A percentile compares a stretch with the other conserved stretches of the same genome.
These are phyloP conservation scores for Eragrostis tef DNA, from an alignment of 202 grass and related monocot genomes.

Conservation along the genomic window DNA sequence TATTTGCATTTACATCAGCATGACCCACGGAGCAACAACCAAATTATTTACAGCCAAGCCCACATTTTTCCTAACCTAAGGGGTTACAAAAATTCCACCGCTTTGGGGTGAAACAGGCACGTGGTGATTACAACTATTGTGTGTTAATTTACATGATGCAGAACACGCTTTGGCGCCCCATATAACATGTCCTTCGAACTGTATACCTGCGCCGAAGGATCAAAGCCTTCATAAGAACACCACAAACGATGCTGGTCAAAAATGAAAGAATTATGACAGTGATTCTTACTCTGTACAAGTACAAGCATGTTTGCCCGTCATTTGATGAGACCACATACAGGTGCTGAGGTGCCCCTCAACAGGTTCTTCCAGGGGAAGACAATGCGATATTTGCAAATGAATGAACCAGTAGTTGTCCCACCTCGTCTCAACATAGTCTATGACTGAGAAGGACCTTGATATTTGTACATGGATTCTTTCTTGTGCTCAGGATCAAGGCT, in stretches of 20 bases:
- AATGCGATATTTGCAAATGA: conserved; percentile 10
- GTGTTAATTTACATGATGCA: conserved; percentile 59
- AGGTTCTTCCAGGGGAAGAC: not conserved
- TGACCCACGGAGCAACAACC: conserved; percentile 25
- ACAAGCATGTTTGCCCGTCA: conserved; percentile 36
- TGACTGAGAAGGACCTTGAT: conserved; percentile 64
- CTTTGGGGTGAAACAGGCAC: not conserved
- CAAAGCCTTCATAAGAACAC: conserved; percentile 6
- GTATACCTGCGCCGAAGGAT: conserved; percentile 56
- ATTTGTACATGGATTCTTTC: conserved; percentile 92
- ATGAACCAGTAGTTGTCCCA: not conserved
- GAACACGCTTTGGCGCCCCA: conserved; percentile 47
- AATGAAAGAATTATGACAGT: not conserved
- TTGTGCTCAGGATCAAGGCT: conserved; percentile 98
- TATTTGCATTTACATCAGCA: conserved; percentile 47
- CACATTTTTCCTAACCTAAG: not conserved
- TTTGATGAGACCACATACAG: not conserved
- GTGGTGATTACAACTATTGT: conserved; percentile 28
- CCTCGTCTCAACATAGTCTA: conserved; percentile 42
- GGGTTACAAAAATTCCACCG: conserved; percentile 49
- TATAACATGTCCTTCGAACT: conserved; percentile 57
- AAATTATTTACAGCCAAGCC: conserved; percentile 49
- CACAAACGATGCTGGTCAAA: not conserved
- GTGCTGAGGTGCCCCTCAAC: not conserved
- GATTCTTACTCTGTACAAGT: conserved; percentile 51